Base-by-base conservation (phyloP, 2,329 filamentous ascomycete genomes). In the Fusarium praegraminearum region DNA sequence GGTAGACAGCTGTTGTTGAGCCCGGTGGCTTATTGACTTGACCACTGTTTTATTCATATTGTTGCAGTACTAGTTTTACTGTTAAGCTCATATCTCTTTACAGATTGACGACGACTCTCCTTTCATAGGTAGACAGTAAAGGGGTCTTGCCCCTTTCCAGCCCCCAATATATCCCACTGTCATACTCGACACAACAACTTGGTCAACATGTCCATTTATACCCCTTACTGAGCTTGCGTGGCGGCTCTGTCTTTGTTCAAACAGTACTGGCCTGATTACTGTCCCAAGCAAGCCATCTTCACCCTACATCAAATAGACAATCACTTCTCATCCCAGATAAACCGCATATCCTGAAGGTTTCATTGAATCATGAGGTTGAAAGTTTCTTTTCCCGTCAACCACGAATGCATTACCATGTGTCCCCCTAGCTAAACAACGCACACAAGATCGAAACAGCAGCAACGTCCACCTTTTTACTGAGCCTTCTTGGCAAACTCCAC, bases 401-500 rank as follows among this genome's bases (percentile, higher is more conserved):
- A 73, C 63, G 62, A 67, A 75, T 75, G 73, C 73, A 75, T 75
- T 75, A 75, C 73, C 73, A 65, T 73, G 68, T 57, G 54, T 51
- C 12, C 73, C 71, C 75, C 68, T 72, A 75, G 74, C 69, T 77
- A 75, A 73, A 70, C 73, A 73, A 64, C 73, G 68, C 53, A 47
- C 44, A 73, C 70, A 75, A 72, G 64, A 76, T 72, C 59, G 64
- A 76, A 78, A 76, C 59, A 73, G 58, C 70, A 73, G 63, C 70
- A 50, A 20, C 45, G 13, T 20, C 46, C 46, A 33, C 46, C 22
- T 36, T 52, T 70, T 61, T 81, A 81, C 77, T 76, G 73, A 74
- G 88, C 86, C 84, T 90, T 91, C 86, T 95, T 96, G 73, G 93
- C 92, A 82, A 96, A 96, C 84, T 96, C 93, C 72, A 96, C 93